Base-by-base conservation (phyloP, 805 yeast species). In the Nakazawaea sp. region DNA sequence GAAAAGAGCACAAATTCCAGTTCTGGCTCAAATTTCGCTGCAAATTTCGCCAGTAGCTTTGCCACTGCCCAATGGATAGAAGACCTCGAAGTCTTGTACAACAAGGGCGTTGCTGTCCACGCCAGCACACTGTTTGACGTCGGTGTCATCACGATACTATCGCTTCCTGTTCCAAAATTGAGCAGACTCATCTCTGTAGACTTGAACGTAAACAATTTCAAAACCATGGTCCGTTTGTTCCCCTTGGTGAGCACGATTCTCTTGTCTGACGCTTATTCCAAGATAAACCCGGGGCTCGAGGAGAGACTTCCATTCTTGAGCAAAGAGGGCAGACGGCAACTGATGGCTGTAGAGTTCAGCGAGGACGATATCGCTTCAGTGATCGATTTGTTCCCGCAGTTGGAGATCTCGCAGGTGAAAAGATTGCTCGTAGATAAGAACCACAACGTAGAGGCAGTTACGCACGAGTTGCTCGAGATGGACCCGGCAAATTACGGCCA, bases 301-400 rank as follows among this genome's bases (percentile, higher is more conserved):
- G 68, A 65, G n/a, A 63, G 70, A 45, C 46, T 80, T 3, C 71
- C 70, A 2, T 75, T 71, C 43, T 51, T 80, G 41, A 58, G 56
- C 29, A 30, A 39, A 18, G 35, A 36, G 25, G 38, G 38, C 5
- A 24, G 43, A 10, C 31, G 33, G 15, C 27, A 26, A 4, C 15
- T 12, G 3, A 23, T 15, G 3, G 27, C 21, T 17, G 35, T 32
- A 8, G 12, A 27, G n/a, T 55, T 58, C 37, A 53, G 53, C 21
- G 56, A 60, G 23, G 59, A 55, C 3, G 61, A 67, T 30, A 61
- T 81, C 2, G 50, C 55, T 13, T 58, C 60, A 18, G 47, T 71
- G 30, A 41, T 53, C n/a, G 85, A 78, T 23, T 52, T 88, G 43
- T 84, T 87, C 52, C 96, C 96, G 0, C 70, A 70, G 27, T 52